Base-by-base conservation (phyloP, 2,329 filamentous ascomycete species). In the Fusarium beomiforme region DNA sequence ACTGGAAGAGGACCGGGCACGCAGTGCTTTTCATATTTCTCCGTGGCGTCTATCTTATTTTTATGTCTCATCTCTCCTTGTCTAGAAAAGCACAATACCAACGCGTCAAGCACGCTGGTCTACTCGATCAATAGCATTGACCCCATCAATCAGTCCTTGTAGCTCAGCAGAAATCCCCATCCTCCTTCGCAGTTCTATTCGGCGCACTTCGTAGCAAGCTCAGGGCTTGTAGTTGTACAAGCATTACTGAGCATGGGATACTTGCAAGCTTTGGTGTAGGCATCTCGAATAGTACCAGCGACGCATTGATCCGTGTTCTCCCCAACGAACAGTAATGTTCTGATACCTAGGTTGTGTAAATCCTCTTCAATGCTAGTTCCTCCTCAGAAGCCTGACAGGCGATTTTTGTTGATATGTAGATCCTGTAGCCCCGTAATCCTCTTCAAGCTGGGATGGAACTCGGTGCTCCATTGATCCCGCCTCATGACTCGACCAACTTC, bases 151-250 rank as follows among this genome's bases (percentile, higher is more conserved):
- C n/a, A 43, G 3, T 54, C n/a, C 16, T 33, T 1, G 6, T 37
- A 55, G n/a, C 17, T 46, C 37, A 55, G 4, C n/a, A 55, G 37
- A 16, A 46, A 55, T 0, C 51, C 37, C 26, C 37, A 46, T 9
- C 37, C 51, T 5, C 37, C 51, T 17, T 55, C 29, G 14, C 37
- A 55, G 12, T 46, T 55, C n/a, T 55, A 33, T 21, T 46, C 37
- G 0, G 13, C 46, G 9, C 26, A 55, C 12, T 17, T 55, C 7
- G 9, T 46, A 1, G 51, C 29, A n/a, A 54, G 43, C 0, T n/a
- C 36, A 4, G 51, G 51, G 19, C 51, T 46, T n/a, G 51, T 55
- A 3, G 37, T 55, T 4, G 17, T 26, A n/a, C 37, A 46, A 5
- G 37, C 37, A 24, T 55, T 37, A 3, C 37, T 55, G 1, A 44